Evolutionary conservation across 192 early-diverging fungal genomes (phyloP).

Genomic region (Coemansia sp.): DNA sequence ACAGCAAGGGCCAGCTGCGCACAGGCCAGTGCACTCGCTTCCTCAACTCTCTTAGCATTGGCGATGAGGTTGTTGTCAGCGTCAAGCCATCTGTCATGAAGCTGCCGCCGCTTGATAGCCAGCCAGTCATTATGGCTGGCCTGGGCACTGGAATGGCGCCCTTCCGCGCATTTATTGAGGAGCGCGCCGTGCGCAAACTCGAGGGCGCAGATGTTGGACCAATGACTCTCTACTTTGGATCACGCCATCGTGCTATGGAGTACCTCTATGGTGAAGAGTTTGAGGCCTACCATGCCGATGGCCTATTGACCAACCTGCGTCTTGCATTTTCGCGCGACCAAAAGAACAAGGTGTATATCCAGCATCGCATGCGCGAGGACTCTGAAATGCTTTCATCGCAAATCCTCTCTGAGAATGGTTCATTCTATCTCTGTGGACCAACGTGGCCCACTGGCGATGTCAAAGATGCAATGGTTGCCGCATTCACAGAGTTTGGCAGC

Average conservation of each 20-base stretch:
- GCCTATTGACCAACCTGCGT: constrained; percentile 83
- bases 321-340: constrained; percentile 96
- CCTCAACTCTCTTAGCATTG: constrained; percentile 68
- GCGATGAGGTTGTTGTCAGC: constrained; percentile 75
- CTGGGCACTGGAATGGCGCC: constrained; percentile 98
- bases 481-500: constrained; percentile 65
- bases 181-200: constrained; percentile 78
- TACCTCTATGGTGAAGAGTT: constrained; percentile 97
- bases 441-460: constrained; percentile 97
- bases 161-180: constrained; percentile 97
- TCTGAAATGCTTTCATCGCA: constrained; percentile 69
- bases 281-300: constrained; percentile 91
- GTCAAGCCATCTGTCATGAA: constrained; percentile 98
- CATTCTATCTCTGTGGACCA: constrained; percentile 97
- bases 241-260: constrained; percentile 89
- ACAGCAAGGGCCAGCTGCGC: constrained; percentile 64
- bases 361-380: constrained; percentile 93
- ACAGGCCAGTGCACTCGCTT: constrained; percentile 93
- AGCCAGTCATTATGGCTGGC: constrained; percentile 96
- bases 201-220: constrained; percentile 84
- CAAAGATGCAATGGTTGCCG: constrained; percentile 82
- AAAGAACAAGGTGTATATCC: constrained; percentile 93
- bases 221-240: constrained; percentile 96
- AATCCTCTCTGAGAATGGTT: constrained; percentile 74
- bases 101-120: constrained; percentile 74